These are phyloP conservation scores for Salisapilia sapeloensis DNA, from an alignment of 352 stramenopile species.

Conservation along the genomic window DNA sequence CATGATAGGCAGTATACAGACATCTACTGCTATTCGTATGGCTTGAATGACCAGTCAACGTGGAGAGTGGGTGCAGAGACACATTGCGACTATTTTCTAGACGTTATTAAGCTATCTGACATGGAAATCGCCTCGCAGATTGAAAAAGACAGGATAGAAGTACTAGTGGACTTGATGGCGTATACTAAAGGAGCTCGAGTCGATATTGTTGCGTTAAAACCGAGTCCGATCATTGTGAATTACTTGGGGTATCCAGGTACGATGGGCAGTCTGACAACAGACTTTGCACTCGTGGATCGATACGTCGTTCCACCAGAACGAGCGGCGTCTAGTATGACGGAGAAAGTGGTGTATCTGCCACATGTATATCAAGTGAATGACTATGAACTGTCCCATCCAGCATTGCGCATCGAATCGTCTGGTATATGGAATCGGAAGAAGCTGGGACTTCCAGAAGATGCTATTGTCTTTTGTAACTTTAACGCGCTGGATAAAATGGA, in stretches of 20 bases:
- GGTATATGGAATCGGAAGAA: constrained; percentile 6
- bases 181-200: constrained; percentile 74
- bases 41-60: constrained; percentile 44
- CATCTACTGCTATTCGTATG: constrained; percentile 69
- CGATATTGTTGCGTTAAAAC: constrained; percentile 37
- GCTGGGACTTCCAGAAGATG: constrained; percentile 11
- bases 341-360: constrained; percentile 81
- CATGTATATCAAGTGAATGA: constrained; percentile 85
- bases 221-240: constrained; percentile 57
- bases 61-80: constrained; percentile 37
- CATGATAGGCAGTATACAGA: constrained; percentile 35
- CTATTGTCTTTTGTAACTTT: constrained; percentile 82
- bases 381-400: constrained; percentile 25
- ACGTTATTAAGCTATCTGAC: constrained; percentile 30
- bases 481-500: constrained; percentile 92
- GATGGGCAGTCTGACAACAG: constrained; percentile 43
- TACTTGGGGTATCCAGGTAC: constrained; percentile 87
- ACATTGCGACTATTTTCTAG: constrained; percentile 34
- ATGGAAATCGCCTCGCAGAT: constrained; percentile 37
- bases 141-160: constrained; percentile 35
- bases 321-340: constrained; percentile 28
- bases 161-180: constrained; percentile 85
- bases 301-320: constrained; percentile 38
- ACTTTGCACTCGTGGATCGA: constrained; percentile 69
- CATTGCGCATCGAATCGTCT: constrained; percentile 6